Evolutionary conservation across 164 flowering plant genomes (phyloP), one percentile per base, ranked within the genome.

Genomic region (Tetrastigma voinierianum): DNA sequence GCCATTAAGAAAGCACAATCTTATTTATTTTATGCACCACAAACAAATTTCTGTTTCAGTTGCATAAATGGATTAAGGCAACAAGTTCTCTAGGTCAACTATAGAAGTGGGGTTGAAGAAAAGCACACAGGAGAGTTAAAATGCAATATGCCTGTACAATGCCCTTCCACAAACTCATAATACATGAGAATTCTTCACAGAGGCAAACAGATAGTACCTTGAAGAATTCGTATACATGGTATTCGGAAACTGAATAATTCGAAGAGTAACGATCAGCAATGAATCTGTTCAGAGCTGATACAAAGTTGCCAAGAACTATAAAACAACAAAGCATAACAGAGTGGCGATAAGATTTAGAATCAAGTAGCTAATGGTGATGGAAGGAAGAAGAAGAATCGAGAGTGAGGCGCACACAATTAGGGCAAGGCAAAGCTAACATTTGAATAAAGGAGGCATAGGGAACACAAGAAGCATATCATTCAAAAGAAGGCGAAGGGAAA

Each of bases 211-310:
- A 8, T 19, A 12, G n/a, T 83, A 90, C 96, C 96, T 78, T 93
- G 83, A 82, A 89, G 78, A 90, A 93, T 78, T 93, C 98, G 57
- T 93, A 90, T 43, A 90, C 93, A 67, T 90, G 84, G 71, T 93
- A 93, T 77, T 93, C 98, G 0, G 96, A 89, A 47, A 93, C 84
- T 1, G 90, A 84, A 74, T 87, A 93, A 58, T 80, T 80, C 17
- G 51, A 71, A 40, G 87, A 78, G 74, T 90, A 90, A 18, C 88
- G 90, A 67, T 82, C 98, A 1, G 93, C 95, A 74, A 90, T 84
- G 62, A 90, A 93, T 72, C 80, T 80, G 80, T 90, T 93, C 59
- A 93, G 72, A 59, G 98, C 90, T 14, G 98, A 85, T 17, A 93
- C 82, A 64, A 93, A 93, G 82, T 77, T 90, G 65, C 98, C 98